Evolutionary conservation across 2,329 filamentous ascomycete genomes (phyloP).

Genomic region (Sphaerostilbella broomeana): DNA sequence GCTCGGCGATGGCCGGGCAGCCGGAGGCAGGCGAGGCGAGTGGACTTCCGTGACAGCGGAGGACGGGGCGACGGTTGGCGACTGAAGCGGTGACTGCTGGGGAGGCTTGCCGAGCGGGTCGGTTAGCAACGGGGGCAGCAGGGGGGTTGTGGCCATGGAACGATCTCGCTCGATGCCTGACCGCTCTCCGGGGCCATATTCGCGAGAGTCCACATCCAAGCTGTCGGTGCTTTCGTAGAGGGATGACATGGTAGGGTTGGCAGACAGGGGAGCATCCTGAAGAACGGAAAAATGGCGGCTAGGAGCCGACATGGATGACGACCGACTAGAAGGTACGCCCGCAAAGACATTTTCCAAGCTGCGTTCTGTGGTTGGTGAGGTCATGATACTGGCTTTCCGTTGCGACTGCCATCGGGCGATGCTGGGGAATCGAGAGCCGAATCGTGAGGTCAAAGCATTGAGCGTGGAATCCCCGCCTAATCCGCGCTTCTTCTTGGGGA

Average conservation of each 20-base stretch:
- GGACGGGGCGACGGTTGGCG: constrained; percentile 64
- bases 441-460: constrained; percentile 55
- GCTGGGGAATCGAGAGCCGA: constrained; percentile 55
- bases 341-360: constrained; percentile 73
- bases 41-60: constrained; percentile 32
- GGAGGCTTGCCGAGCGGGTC: constrained; percentile 49
- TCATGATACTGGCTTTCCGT: constrained; percentile 39
- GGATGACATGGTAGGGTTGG: constrained; percentile 58
- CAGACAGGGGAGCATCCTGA: constrained; percentile 49
- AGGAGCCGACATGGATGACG: constrained; percentile 67
- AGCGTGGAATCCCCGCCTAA: constrained; percentile 50
- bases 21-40: constrained; percentile 43
- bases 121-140: constrained; percentile 75
- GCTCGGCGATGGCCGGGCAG: constrained; percentile 58
- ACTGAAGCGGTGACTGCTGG: constrained; percentile 76
- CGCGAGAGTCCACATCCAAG: constrained; percentile 43
- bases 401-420: constrained; percentile 45
- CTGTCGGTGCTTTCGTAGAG: constrained; percentile 55
- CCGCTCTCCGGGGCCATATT: constrained; percentile 31
- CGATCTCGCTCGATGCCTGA: constrained; percentile 52
- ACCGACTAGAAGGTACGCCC: constrained; percentile 64
- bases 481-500: constrained; percentile 47
- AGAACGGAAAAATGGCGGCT: constrained; percentile 40
- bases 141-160: constrained; percentile 66
- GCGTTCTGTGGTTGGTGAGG: constrained; percentile 70